Conservation (phyloP, 2,329 filamentous ascomycete genomes). For the Hymenoscyphus repandus region DNA sequence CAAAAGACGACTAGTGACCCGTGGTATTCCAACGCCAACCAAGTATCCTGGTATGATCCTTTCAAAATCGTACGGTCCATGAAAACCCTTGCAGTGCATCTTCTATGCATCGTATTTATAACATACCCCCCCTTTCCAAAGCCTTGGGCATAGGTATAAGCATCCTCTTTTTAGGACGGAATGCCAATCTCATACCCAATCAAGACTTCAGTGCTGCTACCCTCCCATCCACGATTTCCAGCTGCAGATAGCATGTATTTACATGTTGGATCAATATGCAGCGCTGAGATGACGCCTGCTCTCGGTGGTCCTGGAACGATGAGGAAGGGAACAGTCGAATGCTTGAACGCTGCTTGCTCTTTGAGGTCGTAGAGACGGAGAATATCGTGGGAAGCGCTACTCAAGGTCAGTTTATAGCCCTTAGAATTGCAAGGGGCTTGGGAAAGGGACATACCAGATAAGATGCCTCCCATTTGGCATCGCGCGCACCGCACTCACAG, state of each 20-base stretch:
- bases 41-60: neutral
- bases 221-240: constrained; percentile 94
- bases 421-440: too few species aligned
- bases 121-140: too few species aligned
- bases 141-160: too few species aligned
- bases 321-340: constrained; percentile 85
- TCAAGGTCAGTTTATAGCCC: constrained; percentile 12
- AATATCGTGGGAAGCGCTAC: constrained; percentile 85
- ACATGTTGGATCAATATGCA: constrained; percentile 84
- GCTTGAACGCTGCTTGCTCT: constrained; percentile 56
- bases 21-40: neutral
- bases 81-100: too few species aligned
- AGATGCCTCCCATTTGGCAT: constrained; percentile 94
- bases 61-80: neutral
- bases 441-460: constrained; percentile 64
- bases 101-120: too few species aligned
- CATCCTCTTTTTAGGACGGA: constrained; percentile 4
- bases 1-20: neutral
- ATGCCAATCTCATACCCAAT: constrained; percentile 83
- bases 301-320: constrained; percentile 83
- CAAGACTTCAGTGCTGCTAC: constrained; percentile 79
- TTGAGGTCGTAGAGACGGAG: constrained; percentile 85
- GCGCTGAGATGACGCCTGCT: constrained; percentile 78
- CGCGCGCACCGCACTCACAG: constrained; percentile 79
- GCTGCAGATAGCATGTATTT: constrained; percentile 88